Conservation (phyloP, 306 rosid species). For the Acmispon strigosus region DNA sequence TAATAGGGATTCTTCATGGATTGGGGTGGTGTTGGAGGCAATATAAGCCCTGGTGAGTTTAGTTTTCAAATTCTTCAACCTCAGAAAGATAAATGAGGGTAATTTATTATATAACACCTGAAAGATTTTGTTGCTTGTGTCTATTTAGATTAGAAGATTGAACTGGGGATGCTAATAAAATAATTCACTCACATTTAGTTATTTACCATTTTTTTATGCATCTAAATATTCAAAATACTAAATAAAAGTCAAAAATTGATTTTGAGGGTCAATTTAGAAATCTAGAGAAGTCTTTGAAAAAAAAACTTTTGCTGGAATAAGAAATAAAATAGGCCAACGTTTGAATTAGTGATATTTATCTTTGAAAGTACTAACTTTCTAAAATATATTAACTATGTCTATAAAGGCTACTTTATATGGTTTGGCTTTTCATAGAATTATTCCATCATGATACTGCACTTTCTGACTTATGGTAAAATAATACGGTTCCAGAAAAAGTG, state of each 20-base stretch:
- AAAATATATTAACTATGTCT: neutral
- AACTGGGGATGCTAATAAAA: no score
- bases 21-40: constrained; percentile 54
- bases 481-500: neutral
- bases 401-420: constrained; percentile 9
- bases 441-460: constrained; percentile 20
- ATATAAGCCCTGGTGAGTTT: constrained; percentile 66
- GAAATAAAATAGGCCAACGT: neutral
- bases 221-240: neutral
- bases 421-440: constrained; percentile 30
- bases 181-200: no score
- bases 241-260: constrained; percentile 26
- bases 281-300: neutral
- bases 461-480: constrained; percentile 12
- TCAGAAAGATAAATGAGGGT: neutral
- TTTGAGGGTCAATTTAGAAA: neutral
- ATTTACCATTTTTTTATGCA: no score
- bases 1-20: constrained; percentile 61
- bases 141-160: no score
- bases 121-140: no score
- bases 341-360: neutral
- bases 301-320: constrained; percentile 17
- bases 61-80: neutral
- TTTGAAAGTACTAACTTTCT: constrained; percentile 21
- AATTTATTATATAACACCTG: no score